A percentile compares a stretch with the other conserved stretches of the same genome.
Evolutionary conservation across 495 filamentous ascomycete genomes (phyloP).

Genomic region (Talaromyces adpressus): DNA sequence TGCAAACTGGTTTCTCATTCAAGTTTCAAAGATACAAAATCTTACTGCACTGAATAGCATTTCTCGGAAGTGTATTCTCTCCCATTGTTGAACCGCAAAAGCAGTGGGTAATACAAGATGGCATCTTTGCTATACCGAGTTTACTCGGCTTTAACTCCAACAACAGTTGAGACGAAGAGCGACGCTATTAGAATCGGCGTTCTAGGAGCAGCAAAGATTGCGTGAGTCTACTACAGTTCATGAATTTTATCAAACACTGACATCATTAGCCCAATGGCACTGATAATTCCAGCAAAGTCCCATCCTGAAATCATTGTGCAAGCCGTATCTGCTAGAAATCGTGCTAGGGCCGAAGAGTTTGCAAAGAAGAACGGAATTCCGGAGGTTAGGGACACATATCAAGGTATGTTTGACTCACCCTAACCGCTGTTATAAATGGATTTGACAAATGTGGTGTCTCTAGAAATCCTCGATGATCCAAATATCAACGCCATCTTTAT

Average conservation of each 20-base stretch:
- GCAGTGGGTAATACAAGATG: background rate
- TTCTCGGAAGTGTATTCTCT: background rate
- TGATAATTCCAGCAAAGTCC: conserved; percentile 38
- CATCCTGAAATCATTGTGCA: conserved; percentile 52
- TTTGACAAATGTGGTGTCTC: background rate
- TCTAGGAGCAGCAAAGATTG: conserved; percentile 42
- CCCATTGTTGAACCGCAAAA: background rate
- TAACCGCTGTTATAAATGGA: background rate
- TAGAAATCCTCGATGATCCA: conserved; percentile 46
- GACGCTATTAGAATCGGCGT: conserved; percentile 38
- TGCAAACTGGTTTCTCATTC: too few species aligned
- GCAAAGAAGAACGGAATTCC: conserved; percentile 49
- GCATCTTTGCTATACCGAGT: background rate
- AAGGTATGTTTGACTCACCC: conserved; percentile 12
- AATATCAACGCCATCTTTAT: conserved; percentile 46
- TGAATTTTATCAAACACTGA: background rate
- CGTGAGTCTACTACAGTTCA: conserved; percentile 19
- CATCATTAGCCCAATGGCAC: conserved; percentile 32
- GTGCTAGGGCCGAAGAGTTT: conserved; percentile 37
- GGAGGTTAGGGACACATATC: conserved; percentile 34
- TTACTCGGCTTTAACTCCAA: conserved; percentile 19
- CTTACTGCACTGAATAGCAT: background rate
- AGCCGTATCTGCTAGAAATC: conserved; percentile 48
- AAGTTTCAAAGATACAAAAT: too few species aligned
- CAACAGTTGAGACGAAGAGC: conserved; percentile 20